Percentiles rank a stretch among this genome's conserved stretches.
Conservation (phyloP, 257 asterid genomes). For the Anisodus tanguticus region DNA sequence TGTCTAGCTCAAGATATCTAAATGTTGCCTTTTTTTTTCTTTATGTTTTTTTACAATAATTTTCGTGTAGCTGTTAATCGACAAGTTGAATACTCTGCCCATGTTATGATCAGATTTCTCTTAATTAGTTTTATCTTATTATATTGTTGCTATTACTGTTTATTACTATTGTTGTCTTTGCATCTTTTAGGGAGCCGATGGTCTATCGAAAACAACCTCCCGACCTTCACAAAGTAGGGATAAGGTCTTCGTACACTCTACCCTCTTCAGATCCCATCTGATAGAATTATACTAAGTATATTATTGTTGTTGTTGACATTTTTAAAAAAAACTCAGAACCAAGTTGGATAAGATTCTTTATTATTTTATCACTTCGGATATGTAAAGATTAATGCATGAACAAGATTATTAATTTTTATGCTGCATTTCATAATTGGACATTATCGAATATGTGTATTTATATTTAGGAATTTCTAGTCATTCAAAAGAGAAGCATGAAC, state of each 20-base stretch:
- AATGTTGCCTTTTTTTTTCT: background rate
- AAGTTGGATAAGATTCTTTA: background rate
- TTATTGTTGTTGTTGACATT: too few species aligned
- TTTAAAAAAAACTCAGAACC: too few species aligned
- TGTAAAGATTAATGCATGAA: background rate
- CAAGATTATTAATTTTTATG: background rate
- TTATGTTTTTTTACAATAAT: background rate
- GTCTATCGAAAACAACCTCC: too few species aligned
- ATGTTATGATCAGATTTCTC: background rate
- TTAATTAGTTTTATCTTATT: background rate
- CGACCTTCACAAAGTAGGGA: too few species aligned
- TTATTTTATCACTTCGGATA: background rate
- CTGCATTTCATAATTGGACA: background rate
- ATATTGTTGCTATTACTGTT: too few species aligned
- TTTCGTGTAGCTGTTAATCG: conserved; percentile 11
- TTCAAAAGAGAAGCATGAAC: background rate
- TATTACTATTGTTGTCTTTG: too few species aligned
- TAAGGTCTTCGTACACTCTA: too few species aligned
- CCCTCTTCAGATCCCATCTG: too few species aligned
- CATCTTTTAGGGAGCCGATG: too few species aligned
- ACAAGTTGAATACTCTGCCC: background rate
- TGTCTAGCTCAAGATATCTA: background rate
- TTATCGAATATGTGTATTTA: background rate
- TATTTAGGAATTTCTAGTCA: background rate
- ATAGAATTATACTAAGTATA: background rate